Percentiles rank a stretch among this genome's conserved stretches.
These are phyloP conservation scores for Dothideomycetidae sp. DNA, from an alignment of 2,329 filamentous ascomycete genomes.

Conservation along the genomic window DNA sequence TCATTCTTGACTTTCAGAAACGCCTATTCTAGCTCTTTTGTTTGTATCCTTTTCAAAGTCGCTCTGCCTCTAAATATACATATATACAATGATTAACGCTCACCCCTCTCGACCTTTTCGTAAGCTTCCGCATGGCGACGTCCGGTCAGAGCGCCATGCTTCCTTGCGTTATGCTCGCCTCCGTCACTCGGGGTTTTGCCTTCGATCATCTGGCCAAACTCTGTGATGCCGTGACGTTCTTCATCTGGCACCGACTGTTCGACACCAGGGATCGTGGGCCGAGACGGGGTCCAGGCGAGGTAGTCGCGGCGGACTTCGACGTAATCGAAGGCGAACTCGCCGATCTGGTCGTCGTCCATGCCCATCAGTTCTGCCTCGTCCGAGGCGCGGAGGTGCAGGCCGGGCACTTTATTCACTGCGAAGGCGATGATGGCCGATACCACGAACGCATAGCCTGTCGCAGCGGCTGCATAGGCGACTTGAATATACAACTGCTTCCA, in stretches of 20 bases:
- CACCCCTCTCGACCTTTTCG: slow-evolving; percentile 27
- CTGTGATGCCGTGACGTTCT: slow-evolving; percentile 54
- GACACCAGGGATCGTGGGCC: slow-evolving; percentile 46
- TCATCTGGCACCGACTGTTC: slow-evolving; percentile 49
- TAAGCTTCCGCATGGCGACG: slow-evolving; percentile 39
- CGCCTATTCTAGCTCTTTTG: no score
- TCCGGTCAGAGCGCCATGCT: slow-evolving; percentile 36
- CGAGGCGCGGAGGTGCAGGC: slow-evolving; percentile 63
- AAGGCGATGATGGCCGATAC: slow-evolving; percentile 62
- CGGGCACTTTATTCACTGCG: slow-evolving; percentile 59
- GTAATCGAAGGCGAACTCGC: slow-evolving; percentile 83
- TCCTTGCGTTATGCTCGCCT: slow-evolving; percentile 26
- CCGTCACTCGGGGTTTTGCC: slow-evolving; percentile 37
- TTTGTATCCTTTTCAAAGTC: no score
- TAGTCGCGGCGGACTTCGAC: slow-evolving; percentile 81
- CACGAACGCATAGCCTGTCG: slow-evolving; percentile 54
- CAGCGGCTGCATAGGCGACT: slow-evolving; percentile 58
- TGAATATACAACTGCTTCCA: slow-evolving; percentile 66
- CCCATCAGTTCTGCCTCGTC: slow-evolving; percentile 74
- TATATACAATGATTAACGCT: no score
- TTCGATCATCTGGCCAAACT: slow-evolving; percentile 53
- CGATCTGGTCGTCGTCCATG: slow-evolving; percentile 82
- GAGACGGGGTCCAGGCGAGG: slow-evolving; percentile 71
- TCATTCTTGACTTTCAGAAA: no score
- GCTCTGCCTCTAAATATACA: no score